These are phyloP conservation scores for Yamadazyma conglobata DNA, from an alignment of 1,139 yeast genomes.

Conservation along the genomic window DNA sequence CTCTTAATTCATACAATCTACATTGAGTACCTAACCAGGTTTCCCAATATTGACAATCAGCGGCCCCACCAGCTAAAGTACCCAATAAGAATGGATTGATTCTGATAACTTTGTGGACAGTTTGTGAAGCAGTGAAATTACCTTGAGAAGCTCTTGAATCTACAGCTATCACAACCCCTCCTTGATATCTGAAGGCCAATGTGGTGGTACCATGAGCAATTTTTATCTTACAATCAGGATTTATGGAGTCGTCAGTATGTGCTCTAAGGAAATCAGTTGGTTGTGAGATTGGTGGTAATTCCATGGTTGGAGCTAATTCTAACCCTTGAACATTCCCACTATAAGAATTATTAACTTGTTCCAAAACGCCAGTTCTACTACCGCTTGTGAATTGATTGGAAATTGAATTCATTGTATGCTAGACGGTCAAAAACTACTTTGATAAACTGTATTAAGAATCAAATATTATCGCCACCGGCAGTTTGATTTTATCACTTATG, in stretches of 20 bases:
- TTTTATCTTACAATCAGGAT: conserved; percentile 92
- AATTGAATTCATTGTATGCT: conserved; percentile 47
- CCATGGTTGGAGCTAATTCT: conserved; percentile 59
- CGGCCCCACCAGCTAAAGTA: conserved; percentile 99
- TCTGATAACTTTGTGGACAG: conserved; percentile 95
- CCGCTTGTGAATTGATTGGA: conserved; percentile 37
- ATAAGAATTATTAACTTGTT: conserved; percentile 28
- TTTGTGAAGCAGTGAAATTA: conserved; percentile 96
- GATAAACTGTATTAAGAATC: too few species aligned
- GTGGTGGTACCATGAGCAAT: conserved; percentile 99
- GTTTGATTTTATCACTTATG: too few species aligned
- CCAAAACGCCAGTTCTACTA: conserved; percentile 25
- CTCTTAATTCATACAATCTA: conserved; percentile 89
- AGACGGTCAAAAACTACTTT: too few species aligned
- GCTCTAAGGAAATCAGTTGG: conserved; percentile 96
- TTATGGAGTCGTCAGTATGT: conserved; percentile 91
- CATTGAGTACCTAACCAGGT: conserved; percentile 98
- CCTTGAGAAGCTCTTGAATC: conserved; percentile 99
- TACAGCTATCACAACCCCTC: conserved; percentile 94
- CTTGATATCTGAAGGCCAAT: conserved; percentile 91
- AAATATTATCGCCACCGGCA: too few species aligned
- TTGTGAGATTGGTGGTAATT: conserved; percentile 80
- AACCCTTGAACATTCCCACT: conserved; percentile 12
- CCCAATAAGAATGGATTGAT: conserved; percentile 94
- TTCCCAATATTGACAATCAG: conserved; percentile 99